Conservation (phyloP, 257 asterid species). For the Solanum chiquidenum region DNA sequence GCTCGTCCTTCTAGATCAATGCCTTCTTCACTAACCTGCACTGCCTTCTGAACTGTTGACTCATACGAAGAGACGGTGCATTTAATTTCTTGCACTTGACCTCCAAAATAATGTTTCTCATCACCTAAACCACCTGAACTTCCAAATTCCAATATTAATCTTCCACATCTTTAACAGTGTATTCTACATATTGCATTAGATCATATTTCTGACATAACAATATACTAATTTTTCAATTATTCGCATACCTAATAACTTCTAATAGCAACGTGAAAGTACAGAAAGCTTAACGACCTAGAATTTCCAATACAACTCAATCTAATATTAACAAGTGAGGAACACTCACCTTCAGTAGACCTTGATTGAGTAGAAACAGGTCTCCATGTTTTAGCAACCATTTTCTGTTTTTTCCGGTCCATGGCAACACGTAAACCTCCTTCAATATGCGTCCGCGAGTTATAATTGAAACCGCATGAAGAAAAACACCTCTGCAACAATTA, state of each 20-base stretch:
- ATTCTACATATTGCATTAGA: background rate
- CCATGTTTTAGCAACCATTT: constrained; percentile 34
- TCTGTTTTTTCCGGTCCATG: constrained; percentile 17
- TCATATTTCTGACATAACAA: background rate
- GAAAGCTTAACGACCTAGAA: background rate
- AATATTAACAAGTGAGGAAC: background rate
- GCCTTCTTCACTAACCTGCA: background rate
- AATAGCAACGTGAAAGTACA: background rate
- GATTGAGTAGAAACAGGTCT: constrained; percentile 49
- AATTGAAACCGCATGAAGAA: constrained; percentile 20
- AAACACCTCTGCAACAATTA: constrained; percentile 10
- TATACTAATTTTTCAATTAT: background rate
- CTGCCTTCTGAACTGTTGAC: constrained; percentile 6
- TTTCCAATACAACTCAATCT: background rate
- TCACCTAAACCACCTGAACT: constrained; percentile 9
- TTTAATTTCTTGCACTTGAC: constrained; percentile 14
- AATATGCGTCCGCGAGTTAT: constrained; percentile 19
- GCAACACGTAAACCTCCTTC: constrained; percentile 12
- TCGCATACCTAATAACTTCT: background rate
- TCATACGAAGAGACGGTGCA: constrained; percentile 11
- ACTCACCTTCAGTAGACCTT: constrained; percentile 22
- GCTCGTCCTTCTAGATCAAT: constrained; percentile 17
- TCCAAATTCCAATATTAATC: background rate
- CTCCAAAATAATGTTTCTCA: constrained; percentile 17
- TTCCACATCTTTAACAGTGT: background rate